phyloP scores from a whole-genome alignment of 2,329 filamentous ascomycete species.

The Boeremia lycopersici region DNA sequence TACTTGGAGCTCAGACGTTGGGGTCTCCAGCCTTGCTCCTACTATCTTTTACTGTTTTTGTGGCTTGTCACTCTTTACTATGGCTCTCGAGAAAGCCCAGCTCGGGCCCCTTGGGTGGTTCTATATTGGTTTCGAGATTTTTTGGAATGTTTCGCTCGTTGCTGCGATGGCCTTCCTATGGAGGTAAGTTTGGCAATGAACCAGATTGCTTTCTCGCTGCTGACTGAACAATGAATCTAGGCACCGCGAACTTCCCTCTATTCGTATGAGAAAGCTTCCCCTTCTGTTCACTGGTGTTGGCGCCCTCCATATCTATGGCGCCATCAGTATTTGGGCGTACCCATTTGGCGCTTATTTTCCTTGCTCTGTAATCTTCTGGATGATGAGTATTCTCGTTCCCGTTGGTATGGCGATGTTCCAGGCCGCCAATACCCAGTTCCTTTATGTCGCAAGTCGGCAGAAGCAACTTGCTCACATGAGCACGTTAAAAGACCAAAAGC shows the following conservation, averaged over 20 bases:
- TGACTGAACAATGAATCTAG: not conserved
- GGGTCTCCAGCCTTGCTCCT: conserved; percentile 6
- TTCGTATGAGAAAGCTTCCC: conserved; percentile 40
- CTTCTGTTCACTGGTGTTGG: conserved; percentile 33
- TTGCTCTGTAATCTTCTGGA: conserved; percentile 40
- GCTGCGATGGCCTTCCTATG: conserved; percentile 27
- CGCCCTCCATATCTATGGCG: conserved; percentile 37
- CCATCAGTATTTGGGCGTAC: conserved; percentile 32
- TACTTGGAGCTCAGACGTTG: conserved; percentile 5
- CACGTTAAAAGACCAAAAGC: conserved; percentile 29
- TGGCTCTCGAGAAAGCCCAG: conserved; percentile 14
- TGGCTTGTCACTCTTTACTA: conserved; percentile 15
- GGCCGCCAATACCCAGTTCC: conserved; percentile 44
- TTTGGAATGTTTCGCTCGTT: conserved; percentile 13
- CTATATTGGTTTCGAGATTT: conserved; percentile 16
- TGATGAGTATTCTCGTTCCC: conserved; percentile 42
- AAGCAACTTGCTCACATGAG: conserved; percentile 38
- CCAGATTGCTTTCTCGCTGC: not conserved
- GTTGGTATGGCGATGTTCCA: conserved; percentile 42
- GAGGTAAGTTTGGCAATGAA: conserved; percentile 2
- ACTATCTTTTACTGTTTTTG: conserved; percentile 7
- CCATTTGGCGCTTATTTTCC: conserved; percentile 29
- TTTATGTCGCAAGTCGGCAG: conserved; percentile 41
- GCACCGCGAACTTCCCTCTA: conserved; percentile 36
- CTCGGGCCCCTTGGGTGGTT: conserved; percentile 20